These are phyloP conservation scores for Emergomyces orientalis DNA, from an alignment of 2,329 filamentous ascomycete species.

Conservation along the genomic window DNA sequence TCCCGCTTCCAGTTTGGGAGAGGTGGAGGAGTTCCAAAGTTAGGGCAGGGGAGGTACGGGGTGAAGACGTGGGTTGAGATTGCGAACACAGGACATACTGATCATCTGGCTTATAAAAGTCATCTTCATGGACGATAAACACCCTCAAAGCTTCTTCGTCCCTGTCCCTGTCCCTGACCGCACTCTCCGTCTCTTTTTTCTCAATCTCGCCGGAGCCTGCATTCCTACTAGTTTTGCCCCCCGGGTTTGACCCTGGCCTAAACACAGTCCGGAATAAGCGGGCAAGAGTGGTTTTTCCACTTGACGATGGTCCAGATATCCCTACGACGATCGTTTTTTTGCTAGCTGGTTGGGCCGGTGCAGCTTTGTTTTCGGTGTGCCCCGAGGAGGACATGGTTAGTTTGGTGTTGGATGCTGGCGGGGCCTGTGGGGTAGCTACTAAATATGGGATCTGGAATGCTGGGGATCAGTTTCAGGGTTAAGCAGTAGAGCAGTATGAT, in stretches of 20 bases:
- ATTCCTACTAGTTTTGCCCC: not conserved
- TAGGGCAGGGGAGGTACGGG: not conserved
- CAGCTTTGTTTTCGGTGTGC: not conserved
- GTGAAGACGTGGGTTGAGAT: not conserved
- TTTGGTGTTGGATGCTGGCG: not conserved
- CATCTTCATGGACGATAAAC: conserved; percentile 88
- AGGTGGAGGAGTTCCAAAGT: not conserved
- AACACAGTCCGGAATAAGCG: conserved; percentile 76
- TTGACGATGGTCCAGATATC: conserved; percentile 82
- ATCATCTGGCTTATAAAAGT: conserved; percentile 79
- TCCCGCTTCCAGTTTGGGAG: not conserved
- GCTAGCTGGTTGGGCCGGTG: not conserved
- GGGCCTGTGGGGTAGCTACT: not conserved
- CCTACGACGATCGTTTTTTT: conserved; percentile 41
- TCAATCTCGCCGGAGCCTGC: not conserved
- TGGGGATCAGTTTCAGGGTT: not conserved
- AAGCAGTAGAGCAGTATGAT: not conserved
- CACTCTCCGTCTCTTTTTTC: not conserved
- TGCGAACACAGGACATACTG: conserved; percentile 42
- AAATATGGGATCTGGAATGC: not conserved
- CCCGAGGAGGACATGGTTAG: not conserved
- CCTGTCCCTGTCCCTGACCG: not conserved
- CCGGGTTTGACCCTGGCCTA: conserved; percentile 31
- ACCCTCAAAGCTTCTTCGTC: conserved; percentile 20
- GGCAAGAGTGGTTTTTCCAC: conserved; percentile 89